Percentiles rank a stretch among this genome's conserved stretches.
Evolutionary conservation across 495 filamentous ascomycete species (phyloP).

Genomic region (Aspergillus bertholletiae): DNA sequence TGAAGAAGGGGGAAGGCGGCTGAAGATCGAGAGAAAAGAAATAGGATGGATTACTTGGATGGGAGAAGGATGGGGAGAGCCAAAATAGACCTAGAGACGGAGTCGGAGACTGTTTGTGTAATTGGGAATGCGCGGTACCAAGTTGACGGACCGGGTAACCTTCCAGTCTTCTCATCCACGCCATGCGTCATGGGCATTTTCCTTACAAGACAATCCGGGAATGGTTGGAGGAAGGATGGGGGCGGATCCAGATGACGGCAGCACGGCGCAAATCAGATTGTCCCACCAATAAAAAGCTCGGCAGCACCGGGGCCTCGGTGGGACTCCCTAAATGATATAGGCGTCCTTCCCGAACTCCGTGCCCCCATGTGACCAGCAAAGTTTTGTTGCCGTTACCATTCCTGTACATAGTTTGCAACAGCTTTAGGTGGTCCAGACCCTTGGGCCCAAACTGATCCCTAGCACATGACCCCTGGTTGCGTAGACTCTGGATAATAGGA

Average conservation of each 20-base stretch:
- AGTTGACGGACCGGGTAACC: constrained; percentile 18
- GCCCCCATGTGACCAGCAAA: constrained; percentile 36
- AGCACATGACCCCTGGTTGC: not conserved
- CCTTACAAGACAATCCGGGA: constrained; percentile 1
- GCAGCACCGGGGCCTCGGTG: constrained; percentile 13
- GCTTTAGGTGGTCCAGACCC: not conserved
- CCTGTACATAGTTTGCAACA: not conserved
- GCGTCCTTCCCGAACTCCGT: constrained; percentile 15
- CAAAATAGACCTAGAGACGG: not conserved
- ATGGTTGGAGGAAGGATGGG: constrained; percentile 15
- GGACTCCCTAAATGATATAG: constrained; percentile 4
- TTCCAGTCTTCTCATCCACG: constrained; percentile 17
- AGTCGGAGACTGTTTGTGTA: not conserved
- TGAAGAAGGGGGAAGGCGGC: no score
- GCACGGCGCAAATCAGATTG: constrained; percentile 19
- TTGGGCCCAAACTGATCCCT: not conserved
- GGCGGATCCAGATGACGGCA: constrained; percentile 26
- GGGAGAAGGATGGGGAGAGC: not conserved
- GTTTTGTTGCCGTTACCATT: constrained; percentile 17
- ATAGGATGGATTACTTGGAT: not conserved
- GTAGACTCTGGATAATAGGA: not conserved
- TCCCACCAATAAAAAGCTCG: constrained; percentile 37
- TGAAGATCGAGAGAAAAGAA: no score
- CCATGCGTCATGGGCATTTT: constrained; percentile 20
- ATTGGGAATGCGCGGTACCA: not conserved